phyloP scores from a whole-genome alignment of 2,329 filamentous ascomycete genomes.

The Gnomoniopsis smithogilvyi region DNA sequence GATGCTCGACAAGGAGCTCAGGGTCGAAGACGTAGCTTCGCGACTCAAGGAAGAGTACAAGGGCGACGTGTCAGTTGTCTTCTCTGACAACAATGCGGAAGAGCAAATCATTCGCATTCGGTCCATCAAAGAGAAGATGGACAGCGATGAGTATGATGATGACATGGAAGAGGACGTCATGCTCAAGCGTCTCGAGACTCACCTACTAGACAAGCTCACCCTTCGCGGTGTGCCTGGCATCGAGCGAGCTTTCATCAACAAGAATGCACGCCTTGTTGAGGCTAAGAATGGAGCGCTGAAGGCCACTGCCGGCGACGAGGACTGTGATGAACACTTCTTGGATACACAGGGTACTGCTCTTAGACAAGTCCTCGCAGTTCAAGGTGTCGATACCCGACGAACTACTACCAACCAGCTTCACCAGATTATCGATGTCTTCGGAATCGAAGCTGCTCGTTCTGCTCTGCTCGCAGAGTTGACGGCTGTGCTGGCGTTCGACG shows the following conservation, averaged over 20 bases:
- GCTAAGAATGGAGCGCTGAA: slow-evolving; percentile 69
- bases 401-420: slow-evolving; percentile 96
- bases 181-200: slow-evolving; percentile 86
- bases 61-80: slow-evolving; percentile 84
- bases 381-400: slow-evolving; percentile 80
- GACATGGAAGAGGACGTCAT: slow-evolving; percentile 82
- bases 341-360: slow-evolving; percentile 91
- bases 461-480: slow-evolving; percentile 86
- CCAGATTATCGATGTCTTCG: slow-evolving; percentile 90
- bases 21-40: slow-evolving; percentile 84
- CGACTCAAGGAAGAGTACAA: slow-evolving; percentile 88
- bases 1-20: slow-evolving; percentile 90
- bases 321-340: slow-evolving; percentile 90
- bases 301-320: slow-evolving; percentile 67
- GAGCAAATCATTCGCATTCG: slow-evolving; percentile 92
- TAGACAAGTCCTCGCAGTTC: slow-evolving; percentile 77
- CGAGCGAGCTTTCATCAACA: slow-evolving; percentile 89
- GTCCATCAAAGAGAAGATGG: slow-evolving; percentile 66
- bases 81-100: slow-evolving; percentile 97
- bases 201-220: slow-evolving; percentile 86
- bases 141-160: slow-evolving; percentile 62
- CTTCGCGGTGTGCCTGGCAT: slow-evolving; percentile 88
- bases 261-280: slow-evolving; percentile 66
- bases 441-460: slow-evolving; percentile 89
- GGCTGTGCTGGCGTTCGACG: slow-evolving; percentile 93